Conservation (phyloP, 495 filamentous ascomycete species). For the Cercophora samala region DNA sequence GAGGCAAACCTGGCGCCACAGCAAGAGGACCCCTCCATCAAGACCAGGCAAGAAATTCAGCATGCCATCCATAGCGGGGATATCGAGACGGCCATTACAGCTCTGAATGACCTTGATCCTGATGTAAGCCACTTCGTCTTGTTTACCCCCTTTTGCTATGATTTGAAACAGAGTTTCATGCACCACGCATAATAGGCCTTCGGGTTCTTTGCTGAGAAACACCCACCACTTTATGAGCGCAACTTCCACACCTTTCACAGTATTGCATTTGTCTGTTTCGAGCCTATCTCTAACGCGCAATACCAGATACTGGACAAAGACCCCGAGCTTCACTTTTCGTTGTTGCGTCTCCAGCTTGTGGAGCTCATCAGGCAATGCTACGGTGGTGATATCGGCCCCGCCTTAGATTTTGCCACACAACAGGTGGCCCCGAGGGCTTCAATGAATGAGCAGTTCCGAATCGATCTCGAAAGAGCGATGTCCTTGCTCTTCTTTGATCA, state of each 20-base stretch:
- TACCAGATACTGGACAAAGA: constrained; percentile 81
- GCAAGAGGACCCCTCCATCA: constrained; percentile 67
- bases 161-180: constrained; percentile 93
- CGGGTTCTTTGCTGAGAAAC: constrained; percentile 83
- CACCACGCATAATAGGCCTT: constrained; percentile 92
- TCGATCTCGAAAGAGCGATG: constrained; percentile 90
- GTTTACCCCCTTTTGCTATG: constrained; percentile 57
- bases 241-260: constrained; percentile 16
- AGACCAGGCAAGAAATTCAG: constrained; percentile 72
- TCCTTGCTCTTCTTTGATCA: constrained; percentile 82
- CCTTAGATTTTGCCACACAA: constrained; percentile 79
- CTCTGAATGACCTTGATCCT: constrained; percentile 84
- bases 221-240: constrained; percentile 91
- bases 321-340: constrained; percentile 80
- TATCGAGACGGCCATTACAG: constrained; percentile 79
- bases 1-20: constrained; percentile 83
- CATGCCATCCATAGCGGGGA: constrained; percentile 77
- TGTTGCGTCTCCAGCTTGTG: constrained; percentile 86
- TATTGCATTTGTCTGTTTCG: background rate
- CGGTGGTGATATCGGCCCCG: constrained; percentile 72
- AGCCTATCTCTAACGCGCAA: constrained; percentile 21
- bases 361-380: constrained; percentile 83
- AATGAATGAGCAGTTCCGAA: constrained; percentile 73
- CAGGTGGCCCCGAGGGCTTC: constrained; percentile 85
- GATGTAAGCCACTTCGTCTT: constrained; percentile 59